These are phyloP conservation scores for Plantago lanceolata DNA, from an alignment of 305 asterid species.

Conservation along the genomic window DNA sequence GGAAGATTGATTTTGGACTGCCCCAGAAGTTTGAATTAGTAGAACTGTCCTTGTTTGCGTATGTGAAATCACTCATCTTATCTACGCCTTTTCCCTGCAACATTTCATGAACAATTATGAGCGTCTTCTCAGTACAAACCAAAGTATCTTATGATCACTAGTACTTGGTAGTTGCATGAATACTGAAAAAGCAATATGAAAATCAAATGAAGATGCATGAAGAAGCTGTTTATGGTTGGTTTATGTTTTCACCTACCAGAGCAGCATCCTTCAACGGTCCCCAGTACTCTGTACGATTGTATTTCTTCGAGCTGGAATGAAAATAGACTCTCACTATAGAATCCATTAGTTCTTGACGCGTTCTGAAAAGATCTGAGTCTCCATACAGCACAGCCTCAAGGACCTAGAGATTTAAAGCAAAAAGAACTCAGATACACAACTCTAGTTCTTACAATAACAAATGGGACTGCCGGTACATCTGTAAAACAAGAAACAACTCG, in stretches of 20 bases:
- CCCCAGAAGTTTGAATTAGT: constrained; percentile 37
- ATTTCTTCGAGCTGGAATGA: constrained; percentile 76
- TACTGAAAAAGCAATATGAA: too few species aligned
- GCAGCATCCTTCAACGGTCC: constrained; percentile 85
- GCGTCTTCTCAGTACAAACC: too few species aligned
- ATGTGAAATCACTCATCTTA: constrained; percentile 37
- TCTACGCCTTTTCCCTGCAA: constrained; percentile 61
- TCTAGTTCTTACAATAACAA: not conserved
- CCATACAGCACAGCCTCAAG: constrained; percentile 84
- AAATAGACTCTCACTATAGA: constrained; percentile 72
- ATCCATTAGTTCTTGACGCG: constrained; percentile 64
- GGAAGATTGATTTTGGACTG: constrained; percentile 58
- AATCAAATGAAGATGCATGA: too few species aligned
- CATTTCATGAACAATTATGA: not conserved
- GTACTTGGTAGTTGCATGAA: too few species aligned
- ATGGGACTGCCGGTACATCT: too few species aligned
- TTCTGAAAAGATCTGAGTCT: constrained; percentile 62
- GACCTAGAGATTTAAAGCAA: constrained; percentile 41
- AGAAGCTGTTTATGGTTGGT: not conserved
- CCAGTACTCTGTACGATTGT: constrained; percentile 83
- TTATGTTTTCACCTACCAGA: constrained; percentile 34
- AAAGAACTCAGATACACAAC: not conserved
- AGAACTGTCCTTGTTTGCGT: constrained; percentile 46
- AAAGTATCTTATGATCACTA: too few species aligned
- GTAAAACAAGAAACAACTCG: too few species aligned